Evolutionary conservation across 2,329 filamentous ascomycete genomes (phyloP), one percentile per base, ranked within the genome.

Genomic region (Paraphaeosphaeria minitans): DNA sequence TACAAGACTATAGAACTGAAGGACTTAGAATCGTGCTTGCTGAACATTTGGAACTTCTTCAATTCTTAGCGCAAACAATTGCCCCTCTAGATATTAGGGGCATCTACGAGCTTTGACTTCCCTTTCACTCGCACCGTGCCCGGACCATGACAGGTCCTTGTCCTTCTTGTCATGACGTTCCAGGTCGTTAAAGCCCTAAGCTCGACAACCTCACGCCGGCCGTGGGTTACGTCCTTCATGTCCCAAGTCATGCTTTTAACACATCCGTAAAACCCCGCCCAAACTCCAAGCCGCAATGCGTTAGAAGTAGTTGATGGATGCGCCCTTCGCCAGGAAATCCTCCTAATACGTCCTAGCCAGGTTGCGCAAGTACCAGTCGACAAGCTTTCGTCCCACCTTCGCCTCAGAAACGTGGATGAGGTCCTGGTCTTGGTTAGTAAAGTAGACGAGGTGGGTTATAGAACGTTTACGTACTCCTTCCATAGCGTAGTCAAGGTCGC

Each of bases 321-420:
- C 51, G 51, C 29, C 51, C 41, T 22, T 53, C 22, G 27, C 29
- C 51, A 19, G 39, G 16, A 14, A 35, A 27, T 46, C 29, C 51
- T 53, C 49, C 66, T 90, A 96, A 84, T 99, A 99, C 59, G 93
- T 96, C 78, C 95, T 89, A 61, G 93, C 91, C 74, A 99, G 84
- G 84, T 99, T 99, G 77, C 95, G 89, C 76, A 99, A 87, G 80
- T 99, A 99, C 95, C 95, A 99, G 81, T 99, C 95, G 66, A 99
- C 94, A 74, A 99, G 84, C 83, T 95, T 96, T 72, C 95, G 87
- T 75, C 95, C 95, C 60, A 97, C 93, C 89, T 99, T 99, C 68
- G 94, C 94, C 82, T 99, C 95, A 59, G 94, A 97, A 70, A 99
- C 95, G 81, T 99, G 95, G 78, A 99, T 99, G 72, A 99, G 83